phyloP scores from a whole-genome alignment of 768 basidiomycete species.

The Paxillus involutus region DNA sequence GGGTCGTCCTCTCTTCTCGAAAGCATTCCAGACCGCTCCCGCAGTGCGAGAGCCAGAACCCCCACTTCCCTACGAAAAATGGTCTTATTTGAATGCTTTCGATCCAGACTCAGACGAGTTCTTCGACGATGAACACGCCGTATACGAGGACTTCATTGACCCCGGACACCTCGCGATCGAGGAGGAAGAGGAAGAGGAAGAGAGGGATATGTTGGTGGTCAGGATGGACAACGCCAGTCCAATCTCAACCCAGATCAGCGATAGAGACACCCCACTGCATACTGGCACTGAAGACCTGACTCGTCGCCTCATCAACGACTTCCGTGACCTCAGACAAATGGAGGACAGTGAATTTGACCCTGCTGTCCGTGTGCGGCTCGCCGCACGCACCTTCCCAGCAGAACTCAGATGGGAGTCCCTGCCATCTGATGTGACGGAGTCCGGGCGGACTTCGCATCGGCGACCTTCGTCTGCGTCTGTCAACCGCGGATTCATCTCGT shows the following conservation, averaged over 20 bases:
- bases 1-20: constrained; percentile 63
- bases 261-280: constrained; percentile 50
- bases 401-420: constrained; percentile 9
- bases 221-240: constrained; percentile 36
- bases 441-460: neutral
- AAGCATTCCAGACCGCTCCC: constrained; percentile 36
- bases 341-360: constrained; percentile 13
- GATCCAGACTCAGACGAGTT: constrained; percentile 84
- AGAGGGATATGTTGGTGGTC: constrained; percentile 31
- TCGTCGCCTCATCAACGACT: constrained; percentile 38
- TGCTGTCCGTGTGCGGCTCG: constrained; percentile 23
- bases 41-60: constrained; percentile 46
- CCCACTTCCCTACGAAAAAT: constrained; percentile 45
- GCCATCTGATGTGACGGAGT: neutral
- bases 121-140: constrained; percentile 54
- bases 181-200: constrained; percentile 23
- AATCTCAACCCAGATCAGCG: constrained; percentile 42
- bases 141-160: constrained; percentile 66
- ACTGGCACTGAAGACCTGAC: constrained; percentile 43
- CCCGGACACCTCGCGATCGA: constrained; percentile 23
- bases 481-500: neutral
- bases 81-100: constrained; percentile 66
- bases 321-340: constrained; percentile 27
- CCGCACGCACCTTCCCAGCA: constrained; percentile 10
- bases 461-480: constrained; percentile 7